Conservation (phyloP, 164 flowering plant species). For the Umbilicus rupestris region DNA sequence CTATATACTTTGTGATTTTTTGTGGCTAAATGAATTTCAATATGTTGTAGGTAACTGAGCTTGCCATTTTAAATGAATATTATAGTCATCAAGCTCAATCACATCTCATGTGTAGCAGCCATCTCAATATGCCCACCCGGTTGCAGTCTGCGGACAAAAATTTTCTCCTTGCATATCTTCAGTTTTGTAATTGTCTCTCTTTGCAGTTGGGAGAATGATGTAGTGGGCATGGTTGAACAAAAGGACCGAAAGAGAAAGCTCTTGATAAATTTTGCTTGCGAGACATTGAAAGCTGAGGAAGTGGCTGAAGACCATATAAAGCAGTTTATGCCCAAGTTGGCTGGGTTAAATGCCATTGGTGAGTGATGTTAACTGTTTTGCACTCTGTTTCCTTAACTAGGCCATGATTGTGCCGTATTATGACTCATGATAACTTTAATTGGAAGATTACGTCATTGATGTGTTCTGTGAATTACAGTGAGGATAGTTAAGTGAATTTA, state of each 20-base stretch:
- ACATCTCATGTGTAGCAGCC: neutral
- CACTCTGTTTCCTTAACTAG: neutral
- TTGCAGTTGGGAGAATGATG: conserved; percentile 79
- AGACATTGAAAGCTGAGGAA: conserved; percentile 78
- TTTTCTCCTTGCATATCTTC: neutral
- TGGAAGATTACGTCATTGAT: neutral
- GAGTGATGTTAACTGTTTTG: conserved; percentile 11
- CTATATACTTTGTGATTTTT: neutral
- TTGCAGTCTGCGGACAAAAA: neutral
- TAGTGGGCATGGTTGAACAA: conserved; percentile 65
- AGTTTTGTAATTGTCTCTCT: neutral
- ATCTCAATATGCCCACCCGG: neutral
- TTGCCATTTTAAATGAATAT: neutral
- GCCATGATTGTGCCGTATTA: neutral
- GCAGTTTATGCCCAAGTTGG: conserved; percentile 80
- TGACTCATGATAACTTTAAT: neutral
- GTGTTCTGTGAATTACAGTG: neutral
- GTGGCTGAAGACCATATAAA: conserved; percentile 88
- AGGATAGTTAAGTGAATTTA: neutral
- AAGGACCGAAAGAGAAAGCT: conserved; percentile 43
- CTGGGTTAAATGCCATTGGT: conserved; percentile 87
- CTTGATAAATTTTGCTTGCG: conserved; percentile 65
- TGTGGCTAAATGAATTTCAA: neutral
- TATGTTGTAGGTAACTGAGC: neutral
- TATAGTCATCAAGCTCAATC: neutral